These are phyloP conservation scores for Pythium sp. DNA, from an alignment of 352 stramenopile genomes.

Conservation along the genomic window DNA sequence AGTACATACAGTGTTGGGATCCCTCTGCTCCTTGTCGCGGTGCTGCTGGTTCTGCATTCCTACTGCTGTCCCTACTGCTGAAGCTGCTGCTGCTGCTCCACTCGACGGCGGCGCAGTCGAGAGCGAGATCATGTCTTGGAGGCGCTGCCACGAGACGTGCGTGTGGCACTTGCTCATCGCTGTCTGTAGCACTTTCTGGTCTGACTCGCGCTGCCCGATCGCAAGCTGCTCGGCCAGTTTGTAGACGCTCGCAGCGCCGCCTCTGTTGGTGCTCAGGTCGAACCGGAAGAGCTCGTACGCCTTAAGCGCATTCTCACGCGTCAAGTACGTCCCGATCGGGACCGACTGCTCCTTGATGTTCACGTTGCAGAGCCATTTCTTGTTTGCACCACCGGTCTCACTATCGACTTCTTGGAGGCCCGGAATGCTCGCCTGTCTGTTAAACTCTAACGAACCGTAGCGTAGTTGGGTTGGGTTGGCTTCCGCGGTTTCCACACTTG, in stretches of 20 bases:
- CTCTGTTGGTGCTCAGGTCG: conserved; percentile 23
- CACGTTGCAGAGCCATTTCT: conserved; percentile 53
- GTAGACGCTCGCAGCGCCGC: conserved; percentile 27
- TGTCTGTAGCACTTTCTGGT: conserved; percentile 33
- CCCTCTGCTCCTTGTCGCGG: conserved; percentile 1
- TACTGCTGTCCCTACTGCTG: not conserved
- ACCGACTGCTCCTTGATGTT: conserved; percentile 37
- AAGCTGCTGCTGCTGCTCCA: not conserved
- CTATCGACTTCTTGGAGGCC: conserved; percentile 33
- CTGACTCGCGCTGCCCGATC: conserved; percentile 24
- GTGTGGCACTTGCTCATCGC: conserved; percentile 43
- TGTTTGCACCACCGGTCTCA: not conserved
- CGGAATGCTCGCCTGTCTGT: conserved; percentile 27
- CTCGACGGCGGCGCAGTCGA: not conserved
- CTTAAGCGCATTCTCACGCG: conserved; percentile 35
- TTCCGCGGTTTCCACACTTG: not conserved
- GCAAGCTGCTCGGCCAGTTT: conserved; percentile 22
- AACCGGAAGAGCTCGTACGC: conserved; percentile 43
- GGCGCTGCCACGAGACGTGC: conserved; percentile 30
- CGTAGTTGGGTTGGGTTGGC: conserved; percentile 8
- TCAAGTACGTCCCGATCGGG: conserved; percentile 35
- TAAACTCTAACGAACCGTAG: conserved; percentile 31
- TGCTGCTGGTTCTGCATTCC: not conserved
- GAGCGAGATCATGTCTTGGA: conserved; percentile 28
- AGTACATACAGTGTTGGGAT: conserved; percentile 1